Percentiles rank a stretch among this genome's conserved stretches.
Conservation (phyloP, 2,329 filamentous ascomycete species). For the Aspergillus flavus region DNA sequence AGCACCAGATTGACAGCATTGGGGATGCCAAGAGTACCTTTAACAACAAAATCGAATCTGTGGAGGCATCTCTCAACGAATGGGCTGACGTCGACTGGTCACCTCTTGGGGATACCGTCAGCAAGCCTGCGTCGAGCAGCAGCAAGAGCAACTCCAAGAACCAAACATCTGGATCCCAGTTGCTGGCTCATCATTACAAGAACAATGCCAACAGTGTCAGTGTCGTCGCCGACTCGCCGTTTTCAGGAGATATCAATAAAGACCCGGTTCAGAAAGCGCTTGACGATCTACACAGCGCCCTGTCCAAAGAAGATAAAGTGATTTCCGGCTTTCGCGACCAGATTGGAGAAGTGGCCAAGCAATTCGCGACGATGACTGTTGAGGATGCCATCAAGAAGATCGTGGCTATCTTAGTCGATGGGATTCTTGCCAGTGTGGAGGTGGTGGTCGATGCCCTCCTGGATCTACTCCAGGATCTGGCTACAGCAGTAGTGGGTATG, state of each 20-base stretch:
- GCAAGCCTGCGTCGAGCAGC: background rate
- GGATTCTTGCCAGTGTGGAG: background rate
- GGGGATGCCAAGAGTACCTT: background rate
- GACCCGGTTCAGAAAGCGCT: background rate
- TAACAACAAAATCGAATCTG: background rate
- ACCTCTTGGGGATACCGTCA: background rate
- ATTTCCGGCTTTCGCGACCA: background rate
- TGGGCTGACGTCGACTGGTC: constrained; percentile 11
- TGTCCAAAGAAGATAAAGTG: constrained; percentile 4
- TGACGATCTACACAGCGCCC: background rate
- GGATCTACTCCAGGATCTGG: background rate
- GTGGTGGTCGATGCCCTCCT: constrained; percentile 12
- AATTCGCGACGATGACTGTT: constrained; percentile 1
- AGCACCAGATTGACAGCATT: constrained; percentile 1
- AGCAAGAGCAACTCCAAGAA: background rate
- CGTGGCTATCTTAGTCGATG: constrained; percentile 1
- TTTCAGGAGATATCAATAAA: background rate
- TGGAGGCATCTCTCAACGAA: background rate
- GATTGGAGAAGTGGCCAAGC: background rate
- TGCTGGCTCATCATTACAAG: constrained; percentile 7
- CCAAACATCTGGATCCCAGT: constrained; percentile 7
- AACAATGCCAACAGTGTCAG: background rate
- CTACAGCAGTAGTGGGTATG: background rate
- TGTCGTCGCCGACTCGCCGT: background rate
- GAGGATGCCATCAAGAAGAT: constrained; percentile 1